Evolutionary conservation across 768 basidiomycete species (phyloP).

Genomic region (Leccinum ochraceum): DNA sequence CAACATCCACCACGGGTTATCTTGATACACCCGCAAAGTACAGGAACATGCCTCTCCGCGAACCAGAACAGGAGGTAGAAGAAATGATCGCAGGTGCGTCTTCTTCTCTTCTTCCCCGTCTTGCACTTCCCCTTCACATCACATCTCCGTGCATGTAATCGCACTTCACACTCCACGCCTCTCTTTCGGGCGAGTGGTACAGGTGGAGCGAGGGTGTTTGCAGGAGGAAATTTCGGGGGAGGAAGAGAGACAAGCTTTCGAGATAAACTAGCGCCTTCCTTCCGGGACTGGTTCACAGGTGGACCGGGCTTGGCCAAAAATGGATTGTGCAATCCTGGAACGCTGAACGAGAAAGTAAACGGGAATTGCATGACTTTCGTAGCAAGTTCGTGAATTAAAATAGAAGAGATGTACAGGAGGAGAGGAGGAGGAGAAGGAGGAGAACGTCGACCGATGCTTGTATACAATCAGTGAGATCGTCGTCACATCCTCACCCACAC

Average conservation of each 20-base stretch:
- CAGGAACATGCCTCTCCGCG: no score
- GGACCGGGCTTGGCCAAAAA: constrained; percentile 42
- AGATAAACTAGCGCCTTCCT: constrained; percentile 27
- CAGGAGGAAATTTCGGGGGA: constrained; percentile 17
- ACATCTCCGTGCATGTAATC: no score
- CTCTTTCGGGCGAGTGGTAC: constrained; percentile 54
- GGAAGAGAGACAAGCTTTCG: constrained; percentile 19
- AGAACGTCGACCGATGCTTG: not conserved
- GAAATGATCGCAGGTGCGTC: no score
- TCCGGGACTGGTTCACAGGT: constrained; percentile 24
- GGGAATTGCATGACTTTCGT: constrained; percentile 54
- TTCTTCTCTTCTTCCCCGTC: no score
- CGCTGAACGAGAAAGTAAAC: constrained; percentile 69
- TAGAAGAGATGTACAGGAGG: not conserved
- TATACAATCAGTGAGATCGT: not conserved
- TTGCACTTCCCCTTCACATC: not conserved
- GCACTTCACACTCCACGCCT: constrained; percentile 31
- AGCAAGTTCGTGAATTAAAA: constrained; percentile 23
- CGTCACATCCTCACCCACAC: not conserved
- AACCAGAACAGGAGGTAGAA: no score
- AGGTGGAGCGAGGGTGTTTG: constrained; percentile 34
- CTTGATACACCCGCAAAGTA: no score
- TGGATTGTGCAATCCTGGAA: constrained; percentile 68
- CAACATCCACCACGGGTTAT: no score
- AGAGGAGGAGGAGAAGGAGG: not conserved